A percentile compares a stretch with the other conserved stretches of the same genome.
Evolutionary conservation across 2,329 filamentous ascomycete species (phyloP).

Genomic region (Paraphoma sp.): DNA sequence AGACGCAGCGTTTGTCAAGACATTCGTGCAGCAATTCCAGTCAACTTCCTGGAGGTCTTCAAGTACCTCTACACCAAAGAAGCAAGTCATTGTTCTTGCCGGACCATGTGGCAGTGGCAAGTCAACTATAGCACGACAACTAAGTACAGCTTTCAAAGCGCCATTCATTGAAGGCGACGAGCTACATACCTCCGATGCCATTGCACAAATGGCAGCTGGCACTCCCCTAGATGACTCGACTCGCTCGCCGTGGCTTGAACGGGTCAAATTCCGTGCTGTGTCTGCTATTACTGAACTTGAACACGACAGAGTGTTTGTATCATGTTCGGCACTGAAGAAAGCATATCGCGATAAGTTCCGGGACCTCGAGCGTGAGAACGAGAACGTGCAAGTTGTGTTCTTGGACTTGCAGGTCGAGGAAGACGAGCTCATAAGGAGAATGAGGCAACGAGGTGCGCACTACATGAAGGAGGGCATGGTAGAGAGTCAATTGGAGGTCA

Average conservation of each 20-base stretch:
- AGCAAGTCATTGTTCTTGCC: constrained; percentile 44
- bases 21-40: constrained; percentile 31
- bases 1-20: constrained; percentile 21
- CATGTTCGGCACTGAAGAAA: constrained; percentile 50
- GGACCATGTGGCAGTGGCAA: constrained; percentile 54
- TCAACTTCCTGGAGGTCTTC: constrained; percentile 12
- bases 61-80: not conserved
- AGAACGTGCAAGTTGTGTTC: constrained; percentile 36
- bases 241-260: constrained; percentile 25
- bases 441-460: constrained; percentile 37
- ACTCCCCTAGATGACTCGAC: constrained; percentile 44
- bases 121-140: constrained; percentile 43
- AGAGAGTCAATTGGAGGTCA: constrained; percentile 40
- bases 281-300: constrained; percentile 13
- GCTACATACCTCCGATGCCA: constrained; percentile 42
- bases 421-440: constrained; percentile 37
- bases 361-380: constrained; percentile 17
- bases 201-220: constrained; percentile 42
- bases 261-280: constrained; percentile 26
- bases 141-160: constrained; percentile 36
- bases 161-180: constrained; percentile 53
- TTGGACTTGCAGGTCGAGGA: constrained; percentile 45
- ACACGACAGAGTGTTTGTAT: constrained; percentile 38
- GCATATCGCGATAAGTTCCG: constrained; percentile 43
- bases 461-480: constrained; percentile 50